A percentile compares a stretch with the other conserved stretches of the same genome.
Conservation (phyloP, 2,329 filamentous ascomycete genomes). For the Neofusicoccum cordaticola region DNA sequence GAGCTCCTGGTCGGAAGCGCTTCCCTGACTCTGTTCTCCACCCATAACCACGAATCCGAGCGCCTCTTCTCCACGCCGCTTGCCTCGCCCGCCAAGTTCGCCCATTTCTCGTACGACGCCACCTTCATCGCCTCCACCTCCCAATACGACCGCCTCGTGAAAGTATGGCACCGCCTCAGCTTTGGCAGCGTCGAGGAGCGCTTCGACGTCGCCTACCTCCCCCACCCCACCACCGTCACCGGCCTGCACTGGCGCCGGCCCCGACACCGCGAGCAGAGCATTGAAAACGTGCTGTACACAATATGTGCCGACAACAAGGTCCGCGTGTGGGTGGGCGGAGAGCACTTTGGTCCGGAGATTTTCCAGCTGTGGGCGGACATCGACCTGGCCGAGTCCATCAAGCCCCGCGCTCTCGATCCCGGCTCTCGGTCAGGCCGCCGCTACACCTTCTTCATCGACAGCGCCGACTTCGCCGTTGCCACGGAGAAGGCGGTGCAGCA, state of each 20-base stretch:
- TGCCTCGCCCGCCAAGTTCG: conserved; percentile 70
- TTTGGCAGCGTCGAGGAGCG: conserved; percentile 79
- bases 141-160: conserved; percentile 75
- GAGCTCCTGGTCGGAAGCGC: conserved; percentile 78
- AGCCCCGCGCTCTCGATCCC: conserved; percentile 48
- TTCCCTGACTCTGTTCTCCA: conserved; percentile 68
- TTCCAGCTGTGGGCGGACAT: conserved; percentile 79
- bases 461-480: conserved; percentile 72
- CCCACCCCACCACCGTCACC: conserved; percentile 79
- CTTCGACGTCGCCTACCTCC: conserved; percentile 87
- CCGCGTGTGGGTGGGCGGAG: conserved; percentile 78
- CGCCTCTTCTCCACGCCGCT: conserved; percentile 73
- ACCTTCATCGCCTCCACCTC: conserved; percentile 81
- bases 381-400: conserved; percentile 70
- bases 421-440: conserved; percentile 46
- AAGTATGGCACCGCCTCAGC: conserved; percentile 85
- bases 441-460: conserved; percentile 80
- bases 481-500: conserved; percentile 72
- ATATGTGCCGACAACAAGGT: conserved; percentile 77
- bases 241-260: conserved; percentile 82
- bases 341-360: conserved; percentile 67
- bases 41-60: conserved; percentile 47
- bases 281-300: conserved; percentile 87
- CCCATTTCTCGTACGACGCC: conserved; percentile 80
- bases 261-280: conserved; percentile 70